Conservation (phyloP, 2,329 filamentous ascomycete species). For the Dryadomyces quercus-mongolicae region DNA sequence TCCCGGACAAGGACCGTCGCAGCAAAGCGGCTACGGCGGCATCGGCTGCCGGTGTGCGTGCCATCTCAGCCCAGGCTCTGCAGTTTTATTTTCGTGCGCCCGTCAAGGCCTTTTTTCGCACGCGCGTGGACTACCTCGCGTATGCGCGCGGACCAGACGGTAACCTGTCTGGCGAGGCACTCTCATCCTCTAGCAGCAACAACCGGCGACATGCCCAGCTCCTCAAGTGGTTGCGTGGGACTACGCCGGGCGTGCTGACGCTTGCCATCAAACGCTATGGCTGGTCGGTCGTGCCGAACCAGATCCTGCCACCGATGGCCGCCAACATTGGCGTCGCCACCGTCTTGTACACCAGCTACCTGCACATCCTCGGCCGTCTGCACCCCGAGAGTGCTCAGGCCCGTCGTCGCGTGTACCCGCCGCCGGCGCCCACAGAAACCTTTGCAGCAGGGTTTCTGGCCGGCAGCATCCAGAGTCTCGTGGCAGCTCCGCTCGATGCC, state of each 20-base stretch:
- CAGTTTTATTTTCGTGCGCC: constrained; percentile 88
- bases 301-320: constrained; percentile 63
- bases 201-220: constrained; percentile 18
- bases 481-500: constrained; percentile 65
- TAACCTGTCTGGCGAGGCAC: constrained; percentile 9
- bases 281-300: constrained; percentile 62
- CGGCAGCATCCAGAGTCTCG: constrained; percentile 54
- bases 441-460: constrained; percentile 60
- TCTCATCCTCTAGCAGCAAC: constrained; percentile 17
- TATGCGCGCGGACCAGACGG: constrained; percentile 36
- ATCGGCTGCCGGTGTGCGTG: constrained; percentile 76
- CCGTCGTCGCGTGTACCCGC: constrained; percentile 55
- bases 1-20: constrained; percentile 33
- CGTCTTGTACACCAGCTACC: constrained; percentile 63
- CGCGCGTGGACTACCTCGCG: constrained; percentile 69
- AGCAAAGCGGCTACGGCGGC: constrained; percentile 55
- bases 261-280: constrained; percentile 58
- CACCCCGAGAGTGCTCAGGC: constrained; percentile 50
- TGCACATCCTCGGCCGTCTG: constrained; percentile 53
- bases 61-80: constrained; percentile 69
- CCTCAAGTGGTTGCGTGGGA: constrained; percentile 44
- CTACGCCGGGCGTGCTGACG: constrained; percentile 56
- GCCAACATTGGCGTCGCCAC: constrained; percentile 66
- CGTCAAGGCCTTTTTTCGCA: constrained; percentile 85
- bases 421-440: constrained; percentile 48